phyloP scores from a whole-genome alignment of 768 basidiomycete genomes.

The Clavulina sp. region DNA sequence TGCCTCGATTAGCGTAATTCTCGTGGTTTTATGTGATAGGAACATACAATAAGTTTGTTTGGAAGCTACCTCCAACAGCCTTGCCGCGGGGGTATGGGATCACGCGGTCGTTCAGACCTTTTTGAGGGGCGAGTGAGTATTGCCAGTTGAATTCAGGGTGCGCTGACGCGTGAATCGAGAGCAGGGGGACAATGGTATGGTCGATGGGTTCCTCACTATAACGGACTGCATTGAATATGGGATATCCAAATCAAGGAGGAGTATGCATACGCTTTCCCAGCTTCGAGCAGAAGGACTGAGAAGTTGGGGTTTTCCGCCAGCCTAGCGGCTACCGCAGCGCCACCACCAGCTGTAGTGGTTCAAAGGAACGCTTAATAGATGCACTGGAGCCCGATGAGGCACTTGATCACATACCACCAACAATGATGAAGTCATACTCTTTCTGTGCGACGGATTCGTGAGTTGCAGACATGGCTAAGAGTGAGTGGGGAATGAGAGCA shows the following conservation, averaged over 20 bases:
- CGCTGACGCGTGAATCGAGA: neutral
- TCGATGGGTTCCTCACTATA: neutral
- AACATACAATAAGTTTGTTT: neutral
- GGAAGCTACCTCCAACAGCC: neutral
- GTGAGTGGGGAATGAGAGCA: neutral
- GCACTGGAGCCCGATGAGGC: neutral
- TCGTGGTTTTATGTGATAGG: neutral
- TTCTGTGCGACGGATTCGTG: neutral
- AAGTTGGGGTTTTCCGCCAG: neutral
- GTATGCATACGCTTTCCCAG: neutral
- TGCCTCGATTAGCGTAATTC: neutral
- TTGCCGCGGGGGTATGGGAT: neutral
- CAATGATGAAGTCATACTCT: neutral
- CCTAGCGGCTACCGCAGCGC: neutral
- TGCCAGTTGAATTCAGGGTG: neutral
- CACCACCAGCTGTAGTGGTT: neutral
- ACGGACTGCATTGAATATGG: neutral
- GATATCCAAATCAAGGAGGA: neutral
- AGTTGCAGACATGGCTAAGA: neutral
- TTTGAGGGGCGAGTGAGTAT: neutral
- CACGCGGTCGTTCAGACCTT: neutral
- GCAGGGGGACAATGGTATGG: neutral
- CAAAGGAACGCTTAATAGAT: neutral
- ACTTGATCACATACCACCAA: neutral
- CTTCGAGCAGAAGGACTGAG: neutral